phyloP scores from a whole-genome alignment of 2,329 filamentous ascomycete species.

The Trichophyton mentagrophytes region DNA sequence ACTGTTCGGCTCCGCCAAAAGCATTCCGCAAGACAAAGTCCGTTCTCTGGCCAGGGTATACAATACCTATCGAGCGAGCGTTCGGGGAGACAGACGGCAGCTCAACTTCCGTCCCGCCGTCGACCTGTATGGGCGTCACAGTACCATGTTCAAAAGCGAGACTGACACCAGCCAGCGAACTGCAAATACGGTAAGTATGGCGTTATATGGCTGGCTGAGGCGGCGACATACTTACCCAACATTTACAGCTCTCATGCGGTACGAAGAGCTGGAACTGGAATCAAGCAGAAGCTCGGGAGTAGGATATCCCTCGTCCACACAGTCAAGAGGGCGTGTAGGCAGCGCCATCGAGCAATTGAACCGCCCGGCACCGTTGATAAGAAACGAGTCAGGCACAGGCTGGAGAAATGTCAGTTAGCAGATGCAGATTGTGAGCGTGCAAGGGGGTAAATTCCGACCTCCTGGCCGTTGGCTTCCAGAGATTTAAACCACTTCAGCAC shows the following conservation, averaged over 20 bases:
- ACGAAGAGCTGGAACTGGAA: conserved; percentile 15
- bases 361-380: conserved; percentile 36
- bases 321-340: conserved; percentile 35
- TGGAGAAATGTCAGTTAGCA: not conserved
- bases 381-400: conserved; percentile 38
- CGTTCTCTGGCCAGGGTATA: conserved; percentile 36
- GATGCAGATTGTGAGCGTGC: not conserved
- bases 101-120: conserved; percentile 28
- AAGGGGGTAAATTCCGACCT: conserved; percentile 19
- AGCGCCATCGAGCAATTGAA: conserved; percentile 37
- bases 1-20: conserved; percentile 3
- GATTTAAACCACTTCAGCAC: conserved; percentile 35
- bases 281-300: conserved; percentile 19
- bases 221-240: conserved; percentile 24
- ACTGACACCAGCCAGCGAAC: conserved; percentile 30
- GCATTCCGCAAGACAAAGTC: conserved; percentile 24
- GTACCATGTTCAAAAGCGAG: conserved; percentile 22
- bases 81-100: conserved; percentile 9
- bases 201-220: not conserved
- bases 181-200: conserved; percentile 9
- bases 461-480: conserved; percentile 33
- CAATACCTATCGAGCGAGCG: conserved; percentile 27
- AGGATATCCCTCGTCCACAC: conserved; percentile 19
- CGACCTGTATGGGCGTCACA: conserved; percentile 29
- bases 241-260: conserved; percentile 33